Evolutionary conservation across 2,329 filamentous ascomycete species (phyloP), one percentile per base, ranked within the genome.

Genomic region (Ramichloridium luteum): DNA sequence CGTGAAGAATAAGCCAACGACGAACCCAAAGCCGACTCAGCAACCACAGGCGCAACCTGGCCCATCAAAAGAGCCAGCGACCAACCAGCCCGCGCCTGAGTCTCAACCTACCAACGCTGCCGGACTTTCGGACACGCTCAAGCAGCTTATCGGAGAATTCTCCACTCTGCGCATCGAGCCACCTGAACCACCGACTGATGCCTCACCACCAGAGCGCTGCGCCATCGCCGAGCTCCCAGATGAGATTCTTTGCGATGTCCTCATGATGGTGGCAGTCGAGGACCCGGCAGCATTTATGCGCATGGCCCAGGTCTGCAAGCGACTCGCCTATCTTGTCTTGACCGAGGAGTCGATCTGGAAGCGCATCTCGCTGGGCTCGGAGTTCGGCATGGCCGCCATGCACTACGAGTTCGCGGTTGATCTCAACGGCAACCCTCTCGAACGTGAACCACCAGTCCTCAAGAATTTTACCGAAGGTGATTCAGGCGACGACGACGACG

Each of bases 291-390:
- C 80, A 23, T 86, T 92, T 46, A 71, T 70, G 13, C 77, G 82
- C 14, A 64, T 86, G 11, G 70, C 83, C 0, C 72, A 77, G 40
- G 86, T 93, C 3, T 96, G 88, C 63, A 92, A 84, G 54, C 74
- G 79, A 10, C 63, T 96, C 26, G 85, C 88, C 13, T 94, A 80
- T 53, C 71, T 96, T 13, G 77, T 93, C 30, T 67, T 74, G 16
- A 81, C 80, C 4, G 86, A 96, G 53, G 79, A 93, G 47, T 70
- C 71, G 26, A 80, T 93, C 47, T 98, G 90, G 86, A 82, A 77
- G 37, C 70, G 74, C 12, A 59, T 93, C 4, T 81, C 79, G 27
- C 58, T 81, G 1, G 78, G 76, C 0, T 39, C 58, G 9, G 73
- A 83, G 51, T 78, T 82, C 50, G 90, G 86, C 13, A 92, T 94